These are phyloP conservation scores for Globisporangium heterothallicum DNA, from an alignment of 352 stramenopile species.

Conservation along the genomic window DNA sequence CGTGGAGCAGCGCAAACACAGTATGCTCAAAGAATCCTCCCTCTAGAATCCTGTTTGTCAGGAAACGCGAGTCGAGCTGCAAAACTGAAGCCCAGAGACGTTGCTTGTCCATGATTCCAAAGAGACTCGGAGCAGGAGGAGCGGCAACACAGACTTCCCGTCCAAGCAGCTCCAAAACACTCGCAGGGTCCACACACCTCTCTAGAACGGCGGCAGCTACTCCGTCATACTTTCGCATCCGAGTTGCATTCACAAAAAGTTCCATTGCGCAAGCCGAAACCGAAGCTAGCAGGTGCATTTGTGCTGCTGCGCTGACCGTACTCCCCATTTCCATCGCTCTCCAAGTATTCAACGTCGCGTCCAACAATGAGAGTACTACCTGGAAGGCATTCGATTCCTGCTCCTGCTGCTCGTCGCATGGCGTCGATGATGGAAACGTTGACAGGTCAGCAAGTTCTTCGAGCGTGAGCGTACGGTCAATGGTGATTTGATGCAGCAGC, in stretches of 20 bases:
- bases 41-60: conserved; percentile 19
- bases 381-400: conserved; percentile 1
- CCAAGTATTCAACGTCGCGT: neutral
- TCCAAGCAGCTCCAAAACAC: conserved; percentile 13
- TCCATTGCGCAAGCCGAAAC: neutral
- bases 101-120: conserved; percentile 17
- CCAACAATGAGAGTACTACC: neutral
- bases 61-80: conserved; percentile 13
- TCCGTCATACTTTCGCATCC: neutral
- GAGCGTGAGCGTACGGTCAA: conserved; percentile 6
- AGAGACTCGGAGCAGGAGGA: neutral
- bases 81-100: conserved; percentile 23
- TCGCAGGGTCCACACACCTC: conserved; percentile 7
- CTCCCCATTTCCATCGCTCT: neutral
- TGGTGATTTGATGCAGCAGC: conserved; percentile 17
- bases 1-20: conserved; percentile 1
- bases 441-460: conserved; percentile 18
- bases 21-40: conserved; percentile 18
- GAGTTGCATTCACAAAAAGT: conserved; percentile 5
- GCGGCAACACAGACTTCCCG: no score
- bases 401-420: neutral
- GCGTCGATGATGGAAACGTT: conserved; percentile 4
- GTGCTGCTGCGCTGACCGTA: neutral
- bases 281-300: neutral
- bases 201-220: conserved; percentile 4